A percentile compares a stretch with the other conserved stretches of the same genome.
Evolutionary conservation across 257 asterid genomes (phyloP).

Genomic region (Ilex asprella): DNA sequence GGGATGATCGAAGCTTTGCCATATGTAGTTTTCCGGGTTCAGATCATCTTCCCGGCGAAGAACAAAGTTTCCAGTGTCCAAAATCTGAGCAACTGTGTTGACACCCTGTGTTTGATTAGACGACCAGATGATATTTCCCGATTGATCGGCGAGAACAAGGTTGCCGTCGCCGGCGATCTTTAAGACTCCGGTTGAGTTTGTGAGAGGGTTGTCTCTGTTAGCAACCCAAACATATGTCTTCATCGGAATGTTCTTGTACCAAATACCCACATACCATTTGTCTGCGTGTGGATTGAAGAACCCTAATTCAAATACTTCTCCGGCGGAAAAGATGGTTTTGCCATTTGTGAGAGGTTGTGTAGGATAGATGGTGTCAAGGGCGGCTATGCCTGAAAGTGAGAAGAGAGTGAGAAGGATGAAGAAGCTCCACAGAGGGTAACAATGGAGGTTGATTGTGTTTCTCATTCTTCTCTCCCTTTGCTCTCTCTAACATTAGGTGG

Average conservation of each 20-base stretch:
- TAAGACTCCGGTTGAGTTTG: constrained; percentile 40
- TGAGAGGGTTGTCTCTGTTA: constrained; percentile 62
- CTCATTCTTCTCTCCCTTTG: constrained; percentile 13
- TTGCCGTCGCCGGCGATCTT: constrained; percentile 44
- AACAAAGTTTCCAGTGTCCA: constrained; percentile 60
- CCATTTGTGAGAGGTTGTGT: constrained; percentile 26
- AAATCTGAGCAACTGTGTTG: constrained; percentile 39
- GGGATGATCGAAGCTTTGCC: constrained; percentile 80
- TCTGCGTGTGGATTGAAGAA: constrained; percentile 41
- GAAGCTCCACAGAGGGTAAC: constrained; percentile 1
- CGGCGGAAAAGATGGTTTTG: constrained; percentile 38
- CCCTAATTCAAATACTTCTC: constrained; percentile 57
- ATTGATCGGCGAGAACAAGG: constrained; percentile 34
- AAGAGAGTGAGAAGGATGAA: constrained; percentile 14
- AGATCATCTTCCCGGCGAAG: constrained; percentile 33
- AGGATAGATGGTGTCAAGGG: constrained; percentile 35
- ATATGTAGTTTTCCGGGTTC: constrained; percentile 25
- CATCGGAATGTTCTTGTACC: constrained; percentile 38
- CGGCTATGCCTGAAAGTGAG: constrained; percentile 12
- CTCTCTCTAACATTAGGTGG: constrained; percentile 10
- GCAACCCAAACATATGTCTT: constrained; percentile 75
- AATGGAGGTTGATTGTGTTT: constrained; percentile 14
- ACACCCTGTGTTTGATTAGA: constrained; percentile 26
- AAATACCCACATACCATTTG: constrained; percentile 53
- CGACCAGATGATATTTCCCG: constrained; percentile 43